Base-by-base conservation (phyloP, 2,329 filamentous ascomycete genomes). In the Trichophyton rubrum region DNA sequence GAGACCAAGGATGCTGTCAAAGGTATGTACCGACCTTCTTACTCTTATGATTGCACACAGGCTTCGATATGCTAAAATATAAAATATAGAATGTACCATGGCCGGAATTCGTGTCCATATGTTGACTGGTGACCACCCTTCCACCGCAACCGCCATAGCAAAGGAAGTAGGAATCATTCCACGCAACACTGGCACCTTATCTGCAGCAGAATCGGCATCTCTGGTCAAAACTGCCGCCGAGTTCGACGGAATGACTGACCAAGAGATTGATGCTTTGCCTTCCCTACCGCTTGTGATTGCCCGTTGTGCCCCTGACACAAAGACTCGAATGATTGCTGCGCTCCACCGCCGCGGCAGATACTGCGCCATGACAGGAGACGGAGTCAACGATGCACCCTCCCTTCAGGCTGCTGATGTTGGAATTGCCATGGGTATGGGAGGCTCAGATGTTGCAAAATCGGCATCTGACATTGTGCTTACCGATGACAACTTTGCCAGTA, bases 281-380 rank as follows among this genome's bases (percentile, higher is more conserved):
- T 83, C 89, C 45, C 77, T 95, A 1, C 89, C 89, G 1, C 78
- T 92, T 0, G 90, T 95, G 7, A 86, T 95, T 62, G 89, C 90
- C 41, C 85, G 90, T 41, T 95, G 89, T 70, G 87, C 88, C 0
- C 90, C 90, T 0, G 84, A 88, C 62, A 95, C 90, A 43, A 95
- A 95, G 75, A 89, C 90, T 3, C 85, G 89, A 62, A 95, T 95
- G 89, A 91, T 95, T 58, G 88, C 91, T 66, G 89, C 90, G 4
- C 81, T 95, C 15, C 88, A 91, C 65, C 84, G 90, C 15, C 85
- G 89, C 45, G 80, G 82, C 22, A 81, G 82, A 20, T 92, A 88
- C 72, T 89, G 86, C 72, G 89, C 89, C 62, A 93, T 95, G 89
- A 93, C 89, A 17, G 89, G 89, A 62, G 89, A 95, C 67, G 89